A percentile compares a stretch with the other conserved stretches of the same genome.
These are phyloP conservation scores for Domatiomyces catenatus DNA, from an alignment of 2,329 filamentous ascomycete species.

Conservation along the genomic window DNA sequence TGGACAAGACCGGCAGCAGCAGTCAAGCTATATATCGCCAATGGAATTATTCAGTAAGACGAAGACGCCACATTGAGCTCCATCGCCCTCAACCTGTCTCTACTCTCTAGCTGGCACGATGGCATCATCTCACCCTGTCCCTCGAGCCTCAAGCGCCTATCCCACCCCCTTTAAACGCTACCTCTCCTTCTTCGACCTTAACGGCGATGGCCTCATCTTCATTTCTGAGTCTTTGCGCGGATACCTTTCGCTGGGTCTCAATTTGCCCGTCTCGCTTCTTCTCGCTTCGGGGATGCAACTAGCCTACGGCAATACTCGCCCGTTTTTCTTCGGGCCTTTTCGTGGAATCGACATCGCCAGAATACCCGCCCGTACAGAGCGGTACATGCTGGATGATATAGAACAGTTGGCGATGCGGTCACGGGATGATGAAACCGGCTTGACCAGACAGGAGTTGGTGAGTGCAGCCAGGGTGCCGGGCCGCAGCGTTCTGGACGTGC, in stretches of 20 bases:
- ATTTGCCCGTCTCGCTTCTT: conserved; percentile 3
- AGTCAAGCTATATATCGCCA: not conserved
- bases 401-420: not conserved
- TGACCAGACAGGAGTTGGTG: not conserved
- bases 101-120: not conserved
- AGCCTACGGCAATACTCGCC: conserved; percentile 3
- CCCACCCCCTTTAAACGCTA: conserved; percentile 4
- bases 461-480: not conserved
- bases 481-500: not conserved
- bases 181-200: conserved; percentile 4
- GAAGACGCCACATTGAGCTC: not conserved
- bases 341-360: conserved; percentile 3
- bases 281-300: conserved; percentile 1
- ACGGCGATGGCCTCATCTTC: conserved; percentile 4
- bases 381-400: conserved; percentile 5
- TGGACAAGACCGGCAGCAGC: not conserved
- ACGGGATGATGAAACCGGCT: not conserved
- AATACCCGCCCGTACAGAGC: not conserved
- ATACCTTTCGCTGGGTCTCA: conserved; percentile 3
- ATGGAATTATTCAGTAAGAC: not conserved
- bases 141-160: not conserved
- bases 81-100: not conserved
- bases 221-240: conserved; percentile 3
- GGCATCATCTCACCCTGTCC: not conserved
- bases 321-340: conserved; percentile 3